A percentile compares a stretch with the other conserved stretches of the same genome.
Conservation (phyloP, 208 protist genomes). For the Leishmania braziliensis region DNA sequence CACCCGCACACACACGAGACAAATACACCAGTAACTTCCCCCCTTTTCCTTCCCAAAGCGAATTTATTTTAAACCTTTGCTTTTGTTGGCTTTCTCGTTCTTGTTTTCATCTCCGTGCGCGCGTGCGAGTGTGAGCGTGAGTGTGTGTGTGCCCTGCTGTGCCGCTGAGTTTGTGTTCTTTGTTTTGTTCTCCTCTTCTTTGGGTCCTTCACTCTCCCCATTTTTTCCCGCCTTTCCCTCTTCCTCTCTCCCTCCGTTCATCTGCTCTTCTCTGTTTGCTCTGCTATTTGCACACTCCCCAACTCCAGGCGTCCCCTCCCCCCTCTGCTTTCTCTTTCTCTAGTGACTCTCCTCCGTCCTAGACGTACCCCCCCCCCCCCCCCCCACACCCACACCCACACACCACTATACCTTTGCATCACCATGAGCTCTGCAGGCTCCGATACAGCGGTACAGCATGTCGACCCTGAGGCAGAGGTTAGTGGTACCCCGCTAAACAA, state of each 20-base stretch:
- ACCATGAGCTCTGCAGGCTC: conserved; percentile 16
- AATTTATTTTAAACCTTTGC: neutral
- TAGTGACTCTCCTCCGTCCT: neutral
- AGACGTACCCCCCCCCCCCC: neutral
- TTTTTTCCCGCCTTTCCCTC: neutral
- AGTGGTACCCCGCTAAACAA: conserved; percentile 1
- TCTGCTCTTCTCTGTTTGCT: neutral
- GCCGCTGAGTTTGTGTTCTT: neutral
- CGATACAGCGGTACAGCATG: conserved; percentile 10
- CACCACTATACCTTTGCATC: neutral
- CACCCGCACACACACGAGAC: neutral
- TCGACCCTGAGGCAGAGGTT: conserved; percentile 10
- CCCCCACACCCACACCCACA: too few species aligned
- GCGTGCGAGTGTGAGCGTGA: too few species aligned
- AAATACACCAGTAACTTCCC: neutral
- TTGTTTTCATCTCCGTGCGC: neutral
- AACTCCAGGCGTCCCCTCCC: neutral
- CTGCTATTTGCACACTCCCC: neutral
- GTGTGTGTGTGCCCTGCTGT: neutral
- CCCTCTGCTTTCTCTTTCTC: neutral
- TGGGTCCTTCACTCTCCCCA: neutral
- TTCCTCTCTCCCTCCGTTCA: neutral
- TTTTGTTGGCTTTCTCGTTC: neutral
- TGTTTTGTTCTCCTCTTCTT: neutral
- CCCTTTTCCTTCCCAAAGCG: neutral